Percentiles rank a stretch among this genome's conserved stretches.
Evolutionary conservation across 2,329 filamentous ascomycete species (phyloP).

Genomic region (Ceratocystis destructans): DNA sequence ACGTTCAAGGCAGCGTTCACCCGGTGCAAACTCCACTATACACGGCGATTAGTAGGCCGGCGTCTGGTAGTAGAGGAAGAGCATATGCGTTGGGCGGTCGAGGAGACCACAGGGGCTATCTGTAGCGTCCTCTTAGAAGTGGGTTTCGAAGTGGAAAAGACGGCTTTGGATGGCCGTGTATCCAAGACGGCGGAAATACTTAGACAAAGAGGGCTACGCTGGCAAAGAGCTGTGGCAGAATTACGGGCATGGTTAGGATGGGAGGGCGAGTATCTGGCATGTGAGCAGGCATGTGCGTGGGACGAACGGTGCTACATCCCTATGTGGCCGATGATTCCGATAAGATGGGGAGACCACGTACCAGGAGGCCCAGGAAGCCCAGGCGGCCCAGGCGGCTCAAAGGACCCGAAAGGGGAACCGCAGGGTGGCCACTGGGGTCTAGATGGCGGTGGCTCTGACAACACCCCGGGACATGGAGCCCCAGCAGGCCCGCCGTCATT

Average conservation of each 20-base stretch:
- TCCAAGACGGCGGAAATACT: not conserved
- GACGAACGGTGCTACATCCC: slow-evolving; percentile 37
- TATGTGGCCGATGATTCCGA: slow-evolving; percentile 34
- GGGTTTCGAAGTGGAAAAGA: slow-evolving; percentile 30
- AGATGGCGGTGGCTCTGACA: slow-evolving; percentile 8
- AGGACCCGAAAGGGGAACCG: not conserved
- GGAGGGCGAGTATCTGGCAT: slow-evolving; percentile 34
- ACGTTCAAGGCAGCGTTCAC: slow-evolving; percentile 29
- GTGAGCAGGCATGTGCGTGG: slow-evolving; percentile 29
- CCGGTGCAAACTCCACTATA: slow-evolving; percentile 32
- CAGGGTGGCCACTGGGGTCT: not conserved
- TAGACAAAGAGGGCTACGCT: slow-evolving; percentile 18
- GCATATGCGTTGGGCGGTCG: slow-evolving; percentile 28
- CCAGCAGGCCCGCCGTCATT: not conserved
- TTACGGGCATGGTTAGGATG: slow-evolving; percentile 38
- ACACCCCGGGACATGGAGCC: not conserved
- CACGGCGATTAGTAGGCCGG: slow-evolving; percentile 25
- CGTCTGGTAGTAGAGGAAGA: slow-evolving; percentile 27
- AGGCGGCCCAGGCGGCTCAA: not conserved
- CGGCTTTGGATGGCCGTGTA: slow-evolving; percentile 26
- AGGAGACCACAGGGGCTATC: slow-evolving; percentile 30
- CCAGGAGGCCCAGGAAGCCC: slow-evolving; percentile 1
- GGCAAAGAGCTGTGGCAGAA: slow-evolving; percentile 29
- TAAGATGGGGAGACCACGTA: not conserved
- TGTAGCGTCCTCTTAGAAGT: slow-evolving; percentile 32